Conservation (phyloP, 2,329 filamentous ascomycete species). For the Clarireedia paspali region DNA sequence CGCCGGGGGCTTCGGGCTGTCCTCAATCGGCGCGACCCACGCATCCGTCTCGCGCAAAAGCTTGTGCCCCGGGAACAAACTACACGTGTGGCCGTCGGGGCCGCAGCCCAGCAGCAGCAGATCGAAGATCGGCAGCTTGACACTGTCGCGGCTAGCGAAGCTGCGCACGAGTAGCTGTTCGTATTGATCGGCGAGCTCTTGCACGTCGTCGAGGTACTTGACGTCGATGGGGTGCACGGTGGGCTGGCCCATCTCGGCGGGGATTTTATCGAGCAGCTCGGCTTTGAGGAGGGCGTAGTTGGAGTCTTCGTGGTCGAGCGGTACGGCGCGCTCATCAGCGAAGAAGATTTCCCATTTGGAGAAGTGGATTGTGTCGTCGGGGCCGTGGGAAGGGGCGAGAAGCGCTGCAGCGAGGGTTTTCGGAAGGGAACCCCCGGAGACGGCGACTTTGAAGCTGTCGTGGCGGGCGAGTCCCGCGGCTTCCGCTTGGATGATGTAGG, state of each 20-base stretch:
- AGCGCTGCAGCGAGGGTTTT: conserved; percentile 81
- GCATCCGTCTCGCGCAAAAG: conserved; percentile 79
- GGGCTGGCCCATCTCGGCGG: conserved; percentile 53
- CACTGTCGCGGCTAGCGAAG: conserved; percentile 88
- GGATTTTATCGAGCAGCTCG: conserved; percentile 85
- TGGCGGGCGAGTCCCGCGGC: conserved; percentile 74
- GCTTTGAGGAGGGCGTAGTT: conserved; percentile 86
- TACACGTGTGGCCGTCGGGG: conserved; percentile 95
- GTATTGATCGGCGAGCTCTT: conserved; percentile 91
- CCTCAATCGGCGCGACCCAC: conserved; percentile 87
- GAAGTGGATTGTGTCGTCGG: conserved; percentile 63
- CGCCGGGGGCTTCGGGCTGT: conserved; percentile 91
- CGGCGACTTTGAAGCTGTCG: conserved; percentile 78
- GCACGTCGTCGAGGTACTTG: conserved; percentile 60
- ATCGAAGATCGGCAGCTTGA: conserved; percentile 92
- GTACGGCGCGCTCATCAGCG: conserved; percentile 91
- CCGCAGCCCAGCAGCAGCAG: conserved; percentile 88
- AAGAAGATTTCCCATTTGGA: conserved; percentile 97
- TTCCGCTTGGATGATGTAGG: conserved; percentile 77
- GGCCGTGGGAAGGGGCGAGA: conserved; percentile 44
- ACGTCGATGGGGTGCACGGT: conserved; percentile 73
- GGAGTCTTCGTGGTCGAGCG: conserved; percentile 85
- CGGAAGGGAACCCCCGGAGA: conserved; percentile 90
- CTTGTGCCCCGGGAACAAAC: conserved; percentile 83
- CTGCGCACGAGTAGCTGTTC: conserved; percentile 77